Base-by-base conservation (phyloP, 179 eudicot species). In the Silene vulgaris region DNA sequence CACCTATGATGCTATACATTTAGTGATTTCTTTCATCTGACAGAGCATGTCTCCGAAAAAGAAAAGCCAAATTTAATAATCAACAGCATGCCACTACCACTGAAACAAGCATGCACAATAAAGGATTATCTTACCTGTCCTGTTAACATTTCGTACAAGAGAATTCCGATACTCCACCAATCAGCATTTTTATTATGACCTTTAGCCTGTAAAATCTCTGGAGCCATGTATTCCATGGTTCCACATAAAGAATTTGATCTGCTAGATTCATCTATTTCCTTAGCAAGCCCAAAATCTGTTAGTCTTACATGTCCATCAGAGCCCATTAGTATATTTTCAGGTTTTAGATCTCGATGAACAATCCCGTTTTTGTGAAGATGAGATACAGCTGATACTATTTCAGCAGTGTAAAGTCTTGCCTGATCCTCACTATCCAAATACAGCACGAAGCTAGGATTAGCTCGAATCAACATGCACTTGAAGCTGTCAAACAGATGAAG, bases 141-240 rank as follows among this genome's bases (percentile, higher is more conserved):
- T 62, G 83, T 85, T 30, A 94, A 80, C 98, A 94, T 94, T 82
- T 94, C 98, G 77, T 86, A 94, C 84, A 94, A 78, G 16, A 94
- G 90, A 76, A 90, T 85, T 65, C 98, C 98, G 66, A 89, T 83
- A 74, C 98, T 92, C 98, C 98, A 94, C 98, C 97, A 94, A 87
- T 94, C 97, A 65, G 98, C 98, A 84, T 85, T 84, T 80, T 94
- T 94, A 75, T 94, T 88, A 81, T 94, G 98, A 35, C 98, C 98
- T 84, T 92, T 94, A 16, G 97, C 82, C 23, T 81, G 84, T 72
- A 94, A 82, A 72, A 94, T 94, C 79, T 94, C 97, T 29, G 97
- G 98, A 80, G 98, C 98, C 98, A 94, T 94, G 84, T 94, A 94
- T 72, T 94, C 98, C 62, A 91, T 85, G 32, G 98, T 94, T 80